Evolutionary conservation across 2,329 filamentous ascomycete genomes (phyloP), one percentile per base, ranked within the genome.

Genomic region (Alternaria sp.): DNA sequence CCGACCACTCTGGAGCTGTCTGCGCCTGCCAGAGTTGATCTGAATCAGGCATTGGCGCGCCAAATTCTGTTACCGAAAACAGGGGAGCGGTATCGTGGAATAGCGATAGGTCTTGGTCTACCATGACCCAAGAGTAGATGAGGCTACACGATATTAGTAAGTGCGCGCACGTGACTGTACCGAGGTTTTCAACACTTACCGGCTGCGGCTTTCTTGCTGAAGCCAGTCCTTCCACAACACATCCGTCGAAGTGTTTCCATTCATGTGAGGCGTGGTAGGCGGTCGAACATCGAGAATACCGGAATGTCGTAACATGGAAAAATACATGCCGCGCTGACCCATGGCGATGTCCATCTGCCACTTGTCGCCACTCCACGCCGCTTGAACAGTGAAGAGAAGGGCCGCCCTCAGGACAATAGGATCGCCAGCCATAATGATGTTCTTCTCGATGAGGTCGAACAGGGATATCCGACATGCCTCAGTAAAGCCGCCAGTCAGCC

Each of bases 291-390:
- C 88, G 30, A 91, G 79, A 79, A 90, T 86, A 22, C 89, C 88
- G 0, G 88, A 88, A 73, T 91, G 88, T 67, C 88, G 86, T 22
- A 91, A 79, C 89, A 91, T 91, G 59, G 88, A 85, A 61, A 90
- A 84, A 74, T 91, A 91, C 88, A 91, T 91, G 58, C 88, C 88
- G 48, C 88, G 84, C 75, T 91, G 89, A 30, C 89, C 89, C 88
- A 91, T 90, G 42, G 88, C 86, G 65, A 91, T 90, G 69, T 91
- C 89, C 89, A 91, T 91, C 65, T 91, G 87, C 88, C 89, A 91
- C 77, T 91, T 91, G 75, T 91, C 89, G 46, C 89, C 89, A 71
- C 89, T 90, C 89, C 89, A 92, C 1, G 88, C 88, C 7, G 88
- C 89, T 26, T 90, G 83, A 1, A 89, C 84, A 2, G 87, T 90